Evolutionary conservation across 805 yeast genomes (phyloP).

Genomic region (Ogataea kodamae): DNA sequence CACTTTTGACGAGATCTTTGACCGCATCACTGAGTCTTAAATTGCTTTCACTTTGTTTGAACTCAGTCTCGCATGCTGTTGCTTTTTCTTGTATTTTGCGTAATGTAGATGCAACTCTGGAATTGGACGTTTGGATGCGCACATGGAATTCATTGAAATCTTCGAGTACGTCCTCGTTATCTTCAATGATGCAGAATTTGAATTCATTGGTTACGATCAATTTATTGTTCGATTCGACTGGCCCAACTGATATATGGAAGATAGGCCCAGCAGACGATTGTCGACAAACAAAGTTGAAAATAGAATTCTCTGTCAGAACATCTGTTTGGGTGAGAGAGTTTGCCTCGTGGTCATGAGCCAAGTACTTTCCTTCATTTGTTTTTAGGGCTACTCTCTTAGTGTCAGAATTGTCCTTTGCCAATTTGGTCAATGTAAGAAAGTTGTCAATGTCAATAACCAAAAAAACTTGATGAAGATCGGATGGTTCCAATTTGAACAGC

Average conservation of each 20-base stretch:
- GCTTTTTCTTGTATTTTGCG: slow-evolving; percentile 14
- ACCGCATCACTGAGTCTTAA: slow-evolving; percentile 18
- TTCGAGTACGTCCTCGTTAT: slow-evolving; percentile 28
- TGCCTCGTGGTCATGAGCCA: slow-evolving; percentile 18
- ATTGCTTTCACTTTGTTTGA: no score
- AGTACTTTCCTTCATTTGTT: slow-evolving; percentile 22
- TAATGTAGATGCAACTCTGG: no score
- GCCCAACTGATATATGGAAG: slow-evolving; percentile 20
- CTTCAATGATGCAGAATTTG: slow-evolving; percentile 26
- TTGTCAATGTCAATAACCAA: slow-evolving; percentile 23
- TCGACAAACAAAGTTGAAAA: slow-evolving; percentile 23
- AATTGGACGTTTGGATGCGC: slow-evolving; percentile 28
- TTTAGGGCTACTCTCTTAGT: slow-evolving; percentile 24
- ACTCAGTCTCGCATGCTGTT: no score
- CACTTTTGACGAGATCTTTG: slow-evolving; percentile 23
- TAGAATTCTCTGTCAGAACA: slow-evolving; percentile 29
- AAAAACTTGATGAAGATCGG: slow-evolving; percentile 26
- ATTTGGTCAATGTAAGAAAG: slow-evolving; percentile 13
- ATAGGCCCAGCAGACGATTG: slow-evolving; percentile 1
- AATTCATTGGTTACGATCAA: slow-evolving; percentile 20
- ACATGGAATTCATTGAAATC: slow-evolving; percentile 24
- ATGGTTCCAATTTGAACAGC: slow-evolving; percentile 27
- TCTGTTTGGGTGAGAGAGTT: slow-evolving; percentile 21
- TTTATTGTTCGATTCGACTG: slow-evolving; percentile 13
- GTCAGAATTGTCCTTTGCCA: slow-evolving; percentile 1